These are phyloP conservation scores for Cornus florida DNA, from an alignment of 148 eudicot species.

Conservation along the genomic window DNA sequence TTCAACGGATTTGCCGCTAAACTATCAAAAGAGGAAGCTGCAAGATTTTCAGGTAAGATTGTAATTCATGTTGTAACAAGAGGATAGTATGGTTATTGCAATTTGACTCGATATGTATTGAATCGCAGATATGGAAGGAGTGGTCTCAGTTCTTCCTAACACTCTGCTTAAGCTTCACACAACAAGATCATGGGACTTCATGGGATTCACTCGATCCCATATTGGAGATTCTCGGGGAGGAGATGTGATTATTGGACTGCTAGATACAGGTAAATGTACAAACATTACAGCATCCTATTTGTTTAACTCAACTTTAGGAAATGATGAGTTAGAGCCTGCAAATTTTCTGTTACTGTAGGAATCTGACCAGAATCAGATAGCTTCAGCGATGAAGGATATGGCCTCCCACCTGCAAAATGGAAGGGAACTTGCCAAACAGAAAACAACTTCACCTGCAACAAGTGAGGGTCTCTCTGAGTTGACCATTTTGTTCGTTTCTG, in stretches of 20 bases:
- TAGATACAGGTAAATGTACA: neutral
- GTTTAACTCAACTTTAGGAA: neutral
- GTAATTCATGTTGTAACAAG: neutral
- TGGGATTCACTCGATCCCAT: neutral
- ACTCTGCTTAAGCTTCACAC: neutral
- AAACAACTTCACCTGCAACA: slow-evolving; percentile 7
- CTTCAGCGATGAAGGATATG: neutral
- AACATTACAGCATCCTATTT: neutral
- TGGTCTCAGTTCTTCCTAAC: slow-evolving; percentile 2
- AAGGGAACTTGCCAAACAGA: neutral
- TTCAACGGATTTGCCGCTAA: neutral
- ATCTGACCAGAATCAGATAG: neutral
- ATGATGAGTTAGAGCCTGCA: neutral
- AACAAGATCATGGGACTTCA: slow-evolving; percentile 8
- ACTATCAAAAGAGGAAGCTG: neutral
- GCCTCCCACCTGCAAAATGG: slow-evolving; percentile 3
- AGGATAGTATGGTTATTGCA: too few species aligned
- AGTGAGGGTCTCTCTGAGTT: neutral
- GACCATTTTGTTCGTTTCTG: too few species aligned
- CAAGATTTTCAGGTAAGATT: neutral
- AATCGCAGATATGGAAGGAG: neutral
- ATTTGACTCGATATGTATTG: neutral
- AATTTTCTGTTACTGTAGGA: neutral
- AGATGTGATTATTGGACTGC: neutral
- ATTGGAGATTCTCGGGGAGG: neutral